Percentiles rank a stretch among this genome's conserved stretches.
phyloP scores from a whole-genome alignment of 352 stramenopile species.

The Nothophytophthora sp. region DNA sequence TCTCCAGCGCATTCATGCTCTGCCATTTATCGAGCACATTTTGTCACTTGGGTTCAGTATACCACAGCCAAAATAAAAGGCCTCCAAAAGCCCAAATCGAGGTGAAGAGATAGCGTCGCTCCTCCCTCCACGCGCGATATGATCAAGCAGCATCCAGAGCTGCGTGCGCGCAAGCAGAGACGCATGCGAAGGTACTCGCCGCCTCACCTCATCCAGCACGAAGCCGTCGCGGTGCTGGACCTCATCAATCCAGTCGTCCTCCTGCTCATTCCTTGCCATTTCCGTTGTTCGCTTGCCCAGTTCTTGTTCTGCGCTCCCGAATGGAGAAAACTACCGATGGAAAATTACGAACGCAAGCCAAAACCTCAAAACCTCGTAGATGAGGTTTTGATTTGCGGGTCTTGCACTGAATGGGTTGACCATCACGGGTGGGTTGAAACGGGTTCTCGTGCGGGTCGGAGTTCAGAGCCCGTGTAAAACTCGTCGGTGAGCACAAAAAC shows the following conservation, averaged over 20 bases:
- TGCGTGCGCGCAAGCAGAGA: not conserved
- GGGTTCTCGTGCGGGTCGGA: too few relatives aligned
- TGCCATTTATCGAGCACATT: conserved; percentile 22
- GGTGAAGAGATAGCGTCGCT: conserved; percentile 4
- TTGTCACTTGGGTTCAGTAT: conserved; percentile 19
- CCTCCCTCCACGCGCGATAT: not conserved
- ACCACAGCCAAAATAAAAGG: conserved; percentile 1
- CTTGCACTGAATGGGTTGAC: too few relatives aligned
- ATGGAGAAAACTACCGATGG: too few relatives aligned
- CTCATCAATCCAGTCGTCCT: conserved; percentile 68
- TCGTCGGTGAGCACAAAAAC: too few relatives aligned
- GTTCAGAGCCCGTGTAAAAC: too few relatives aligned
- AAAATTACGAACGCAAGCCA: not conserved
- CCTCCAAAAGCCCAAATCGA: conserved; percentile 1
- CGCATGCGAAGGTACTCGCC: not conserved
- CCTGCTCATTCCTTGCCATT: conserved; percentile 63
- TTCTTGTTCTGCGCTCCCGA: too few relatives aligned
- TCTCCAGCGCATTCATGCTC: conserved; percentile 43
- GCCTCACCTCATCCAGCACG: conserved; percentile 59
- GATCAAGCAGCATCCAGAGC: not conserved
- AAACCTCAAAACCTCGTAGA: conserved; percentile 1
- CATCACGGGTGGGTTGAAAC: too few relatives aligned
- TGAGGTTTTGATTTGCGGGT: too few relatives aligned
- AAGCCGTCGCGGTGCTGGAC: conserved; percentile 53
- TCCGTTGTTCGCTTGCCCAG: conserved; percentile 12